A percentile compares a stretch with the other conserved stretches of the same genome.
phyloP scores from a whole-genome alignment of 2,329 filamentous ascomycete genomes.

The Ploettnerulaceae sp. region DNA sequence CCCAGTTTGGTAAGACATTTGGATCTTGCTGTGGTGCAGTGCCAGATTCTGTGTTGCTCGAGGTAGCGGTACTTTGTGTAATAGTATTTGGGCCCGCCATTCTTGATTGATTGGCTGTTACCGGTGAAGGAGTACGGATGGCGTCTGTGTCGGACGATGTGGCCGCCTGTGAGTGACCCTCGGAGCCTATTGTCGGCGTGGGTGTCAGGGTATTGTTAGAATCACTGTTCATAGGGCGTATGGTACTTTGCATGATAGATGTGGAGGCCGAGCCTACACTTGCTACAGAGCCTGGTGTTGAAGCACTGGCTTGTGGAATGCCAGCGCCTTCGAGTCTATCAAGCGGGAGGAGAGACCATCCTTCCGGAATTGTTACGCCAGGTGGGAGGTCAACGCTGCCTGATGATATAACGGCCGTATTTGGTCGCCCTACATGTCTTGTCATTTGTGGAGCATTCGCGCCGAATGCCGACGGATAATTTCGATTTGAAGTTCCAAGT shows the following conservation, averaged over 20 bases:
- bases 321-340: conserved; percentile 39
- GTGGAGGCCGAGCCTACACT: conserved; percentile 24
- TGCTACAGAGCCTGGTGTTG: conserved; percentile 19
- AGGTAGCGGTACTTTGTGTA: conserved; percentile 14
- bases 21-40: conserved; percentile 16
- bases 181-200: conserved; percentile 23
- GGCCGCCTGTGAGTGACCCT: conserved; percentile 22
- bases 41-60: conserved; percentile 12
- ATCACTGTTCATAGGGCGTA: conserved; percentile 24
- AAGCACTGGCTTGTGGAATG: conserved; percentile 14
- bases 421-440: conserved; percentile 44
- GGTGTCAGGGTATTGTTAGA: conserved; percentile 30
- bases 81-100: conserved; percentile 13
- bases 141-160: conserved; percentile 28
- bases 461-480: not conserved
- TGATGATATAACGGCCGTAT: conserved; percentile 49
- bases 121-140: conserved; percentile 25
- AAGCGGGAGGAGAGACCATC: conserved; percentile 61
- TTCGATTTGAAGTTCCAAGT: conserved; percentile 1
- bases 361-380: conserved; percentile 58
- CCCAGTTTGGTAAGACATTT: conserved; percentile 25
- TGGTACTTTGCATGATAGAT: conserved; percentile 22
- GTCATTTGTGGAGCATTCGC: conserved; percentile 19
- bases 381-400: conserved; percentile 58
- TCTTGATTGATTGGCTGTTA: conserved; percentile 24